Percentiles rank a stretch among this genome's conserved stretches.
Evolutionary conservation across 257 asterid genomes (phyloP).

Genomic region (Solanum gandarillasii): DNA sequence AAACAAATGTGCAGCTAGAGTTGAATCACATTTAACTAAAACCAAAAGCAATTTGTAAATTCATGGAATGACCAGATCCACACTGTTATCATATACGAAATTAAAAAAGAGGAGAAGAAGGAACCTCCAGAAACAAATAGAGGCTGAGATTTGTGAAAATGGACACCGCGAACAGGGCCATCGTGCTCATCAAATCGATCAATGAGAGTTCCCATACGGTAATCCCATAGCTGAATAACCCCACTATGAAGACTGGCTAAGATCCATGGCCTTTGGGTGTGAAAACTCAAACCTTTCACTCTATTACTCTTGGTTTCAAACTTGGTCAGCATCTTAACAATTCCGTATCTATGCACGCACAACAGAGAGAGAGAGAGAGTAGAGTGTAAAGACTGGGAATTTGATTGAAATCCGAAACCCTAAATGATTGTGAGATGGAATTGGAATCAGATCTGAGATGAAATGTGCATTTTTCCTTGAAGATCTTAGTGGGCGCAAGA

Average conservation of each 20-base stretch:
- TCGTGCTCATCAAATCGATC: constrained; percentile 93
- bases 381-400: not conserved
- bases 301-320: constrained; percentile 97
- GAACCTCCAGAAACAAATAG: constrained; percentile 92
- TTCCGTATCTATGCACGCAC: constrained; percentile 1
- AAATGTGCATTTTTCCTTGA: constrained; percentile 2
- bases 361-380: not conserved
- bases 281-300: constrained; percentile 95
- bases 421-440: constrained; percentile 1
- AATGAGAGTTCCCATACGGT: constrained; percentile 96
- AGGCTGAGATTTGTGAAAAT: constrained; percentile 86
- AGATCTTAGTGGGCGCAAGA: not conserved
- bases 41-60: not conserved
- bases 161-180: constrained; percentile 92
- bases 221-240: constrained; percentile 98
- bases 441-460: constrained; percentile 13
- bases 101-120: not conserved
- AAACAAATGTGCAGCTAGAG: not conserved
- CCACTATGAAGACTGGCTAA: constrained; percentile 98
- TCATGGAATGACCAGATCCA: not conserved
- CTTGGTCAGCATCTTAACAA: constrained; percentile 69
- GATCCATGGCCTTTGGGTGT: constrained; percentile 97
- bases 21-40: not conserved
- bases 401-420: not conserved
- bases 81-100: not conserved